Conservation (phyloP, 176 grass and related monocot species). For the Chrysopogon serrulatus region DNA sequence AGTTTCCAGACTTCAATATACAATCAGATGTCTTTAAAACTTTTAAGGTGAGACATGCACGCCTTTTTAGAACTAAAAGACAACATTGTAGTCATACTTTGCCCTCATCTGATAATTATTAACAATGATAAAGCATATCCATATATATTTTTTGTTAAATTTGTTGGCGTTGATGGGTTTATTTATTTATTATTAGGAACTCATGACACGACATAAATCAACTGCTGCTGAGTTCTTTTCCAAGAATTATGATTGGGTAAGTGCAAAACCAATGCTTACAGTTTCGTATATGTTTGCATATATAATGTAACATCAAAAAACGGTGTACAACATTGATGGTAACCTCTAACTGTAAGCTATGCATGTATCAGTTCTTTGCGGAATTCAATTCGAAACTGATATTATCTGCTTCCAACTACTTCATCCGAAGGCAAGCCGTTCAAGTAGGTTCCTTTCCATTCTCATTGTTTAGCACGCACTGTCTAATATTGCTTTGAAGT, state of each 20-base stretch:
- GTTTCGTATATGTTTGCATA: neutral
- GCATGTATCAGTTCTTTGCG: constrained; percentile 41
- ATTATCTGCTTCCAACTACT: constrained; percentile 40
- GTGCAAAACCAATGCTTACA: neutral
- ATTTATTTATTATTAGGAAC: too few relatives aligned
- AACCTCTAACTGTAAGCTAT: neutral
- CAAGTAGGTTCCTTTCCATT: constrained; percentile 3
- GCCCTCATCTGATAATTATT: neutral
- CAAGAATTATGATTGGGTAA: constrained; percentile 65
- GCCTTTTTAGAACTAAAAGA: neutral
- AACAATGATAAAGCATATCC: neutral
- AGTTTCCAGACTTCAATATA: constrained; percentile 56
- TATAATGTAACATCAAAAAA: neutral
- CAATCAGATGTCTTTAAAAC: constrained; percentile 59
- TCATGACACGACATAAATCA: constrained; percentile 56
- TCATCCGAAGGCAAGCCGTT: constrained; percentile 48
- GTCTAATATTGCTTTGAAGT: too few relatives aligned
- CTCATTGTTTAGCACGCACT: neutral
- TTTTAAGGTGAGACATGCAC: constrained; percentile 45
- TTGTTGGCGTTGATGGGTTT: neutral
- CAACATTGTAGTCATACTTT: neutral
- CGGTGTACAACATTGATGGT: neutral
- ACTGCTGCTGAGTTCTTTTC: constrained; percentile 42
- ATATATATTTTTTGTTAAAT: neutral
- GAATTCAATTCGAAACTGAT: constrained; percentile 57